A percentile compares a stretch with the other conserved stretches of the same genome.
phyloP scores from a whole-genome alignment of 2,329 filamentous ascomycete species.

The Botrytis hyacinthi region DNA sequence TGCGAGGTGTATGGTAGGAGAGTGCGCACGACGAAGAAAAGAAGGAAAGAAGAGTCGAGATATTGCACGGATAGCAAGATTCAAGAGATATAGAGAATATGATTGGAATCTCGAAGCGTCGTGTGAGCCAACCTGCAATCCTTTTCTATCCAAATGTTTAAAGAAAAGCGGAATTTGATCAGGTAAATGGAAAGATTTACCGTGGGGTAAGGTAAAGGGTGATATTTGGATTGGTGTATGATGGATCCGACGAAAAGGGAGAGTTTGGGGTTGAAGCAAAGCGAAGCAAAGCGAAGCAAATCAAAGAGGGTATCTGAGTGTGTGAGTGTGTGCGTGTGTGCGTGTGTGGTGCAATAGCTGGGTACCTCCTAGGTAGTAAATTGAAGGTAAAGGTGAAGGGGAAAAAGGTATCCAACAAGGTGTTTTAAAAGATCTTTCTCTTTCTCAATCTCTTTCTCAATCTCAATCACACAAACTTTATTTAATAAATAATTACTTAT shows the following conservation, averaged over 20 bases:
- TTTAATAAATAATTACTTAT: too few relatives aligned
- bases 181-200: neutral
- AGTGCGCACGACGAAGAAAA: neutral
- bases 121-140: slow-evolving; percentile 1
- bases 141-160: neutral
- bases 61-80: neutral
- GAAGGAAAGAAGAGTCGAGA: neutral
- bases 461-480: too few relatives aligned
- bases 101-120: neutral
- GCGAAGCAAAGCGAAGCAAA: neutral
- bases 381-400: neutral
- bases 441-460: too few relatives aligned
- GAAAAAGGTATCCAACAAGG: slow-evolving; percentile 19
- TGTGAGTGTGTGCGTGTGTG: neutral
- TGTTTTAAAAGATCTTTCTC: neutral
- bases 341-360: neutral
- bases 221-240: neutral
- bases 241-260: neutral
- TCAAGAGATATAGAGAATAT: neutral
- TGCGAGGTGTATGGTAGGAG: neutral
- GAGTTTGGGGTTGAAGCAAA: neutral
- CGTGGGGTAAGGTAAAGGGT: slow-evolving; percentile 1
- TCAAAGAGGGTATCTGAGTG: neutral
- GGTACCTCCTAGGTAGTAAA: neutral
- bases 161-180: neutral